A percentile compares a stretch with the other conserved stretches of the same genome.
These are phyloP conservation scores for Tolypocladium album DNA, from an alignment of 2,329 filamentous ascomycete genomes.

Conservation along the genomic window DNA sequence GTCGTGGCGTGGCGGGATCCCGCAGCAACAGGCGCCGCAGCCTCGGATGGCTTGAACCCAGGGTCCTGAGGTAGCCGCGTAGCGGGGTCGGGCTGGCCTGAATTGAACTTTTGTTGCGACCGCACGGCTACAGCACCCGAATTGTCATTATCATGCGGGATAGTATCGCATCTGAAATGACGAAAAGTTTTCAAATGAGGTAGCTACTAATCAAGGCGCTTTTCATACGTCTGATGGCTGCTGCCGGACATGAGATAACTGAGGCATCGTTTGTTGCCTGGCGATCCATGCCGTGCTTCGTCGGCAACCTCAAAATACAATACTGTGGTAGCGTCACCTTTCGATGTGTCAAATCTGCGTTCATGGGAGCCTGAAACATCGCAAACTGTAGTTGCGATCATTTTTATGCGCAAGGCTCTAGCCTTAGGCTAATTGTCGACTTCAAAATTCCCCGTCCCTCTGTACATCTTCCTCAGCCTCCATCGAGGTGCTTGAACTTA, in stretches of 20 bases:
- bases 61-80: neutral
- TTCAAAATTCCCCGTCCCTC: too few relatives aligned
- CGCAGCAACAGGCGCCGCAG: neutral
- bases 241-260: neutral
- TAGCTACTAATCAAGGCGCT: neutral
- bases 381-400: too few relatives aligned
- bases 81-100: neutral
- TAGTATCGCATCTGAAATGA: neutral
- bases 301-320: neutral
- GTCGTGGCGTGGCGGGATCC: neutral
- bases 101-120: neutral
- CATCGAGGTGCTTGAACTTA: too few relatives aligned
- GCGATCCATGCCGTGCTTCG: neutral
- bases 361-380: too few relatives aligned
- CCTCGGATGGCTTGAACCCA: neutral
- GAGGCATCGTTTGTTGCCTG: too few relatives aligned
- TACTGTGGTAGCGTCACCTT: too few relatives aligned
- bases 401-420: too few relatives aligned
- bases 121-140: neutral
- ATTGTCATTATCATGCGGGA: neutral
- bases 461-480: too few relatives aligned
- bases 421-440: too few relatives aligned
- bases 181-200: neutral
- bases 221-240: neutral
- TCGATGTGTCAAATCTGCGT: too few relatives aligned